phyloP scores from a whole-genome alignment of 1,284 basidiomycete species.

The Apiotrichum mycotoxinovorans region DNA sequence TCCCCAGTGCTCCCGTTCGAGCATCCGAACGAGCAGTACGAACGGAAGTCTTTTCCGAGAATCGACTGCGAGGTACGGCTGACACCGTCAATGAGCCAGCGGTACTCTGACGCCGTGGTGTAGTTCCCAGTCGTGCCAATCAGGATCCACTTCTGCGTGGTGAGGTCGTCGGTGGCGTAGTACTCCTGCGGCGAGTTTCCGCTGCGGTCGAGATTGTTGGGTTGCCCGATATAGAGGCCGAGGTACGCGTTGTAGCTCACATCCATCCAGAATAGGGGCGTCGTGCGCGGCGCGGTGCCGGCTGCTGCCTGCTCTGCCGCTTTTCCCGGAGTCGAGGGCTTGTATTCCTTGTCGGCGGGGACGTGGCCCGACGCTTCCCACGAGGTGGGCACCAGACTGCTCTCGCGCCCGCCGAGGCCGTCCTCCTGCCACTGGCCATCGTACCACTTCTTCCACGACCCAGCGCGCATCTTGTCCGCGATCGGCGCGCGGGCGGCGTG shows the following conservation, averaged over 20 bases:
- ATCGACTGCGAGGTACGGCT: not conserved
- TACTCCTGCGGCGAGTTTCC: conserved; percentile 2
- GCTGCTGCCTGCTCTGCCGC: conserved; percentile 1
- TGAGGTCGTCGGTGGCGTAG: conserved; percentile 11
- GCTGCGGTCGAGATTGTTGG: not conserved
- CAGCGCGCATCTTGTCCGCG: not conserved
- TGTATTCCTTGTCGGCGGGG: not conserved
- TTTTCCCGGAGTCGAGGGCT: conserved; percentile 2
- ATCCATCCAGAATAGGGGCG: conserved; percentile 13
- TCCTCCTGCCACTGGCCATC: conserved; percentile 6
- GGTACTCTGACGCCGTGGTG: conserved; percentile 55
- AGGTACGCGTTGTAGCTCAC: conserved; percentile 9
- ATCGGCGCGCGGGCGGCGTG: conserved; percentile 11
- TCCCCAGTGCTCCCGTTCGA: not conserved
- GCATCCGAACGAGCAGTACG: conserved; percentile 11
- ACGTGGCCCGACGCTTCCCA: not conserved
- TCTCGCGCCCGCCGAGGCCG: conserved; percentile 3
- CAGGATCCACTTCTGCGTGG: conserved; percentile 44
- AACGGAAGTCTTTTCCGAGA: conserved; percentile 8
- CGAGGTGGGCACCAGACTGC: not conserved
- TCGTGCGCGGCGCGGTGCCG: conserved; percentile 1
- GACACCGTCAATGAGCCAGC: conserved; percentile 8
- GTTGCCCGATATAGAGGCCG: conserved; percentile 8
- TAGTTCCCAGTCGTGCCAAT: conserved; percentile 91
- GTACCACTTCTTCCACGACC: conserved; percentile 9